A percentile compares a stretch with the other conserved stretches of the same genome.
Evolutionary conservation across 225 moss, liverwort and hornwort species (phyloP).

Genomic region (Anthoceros angustus): DNA sequence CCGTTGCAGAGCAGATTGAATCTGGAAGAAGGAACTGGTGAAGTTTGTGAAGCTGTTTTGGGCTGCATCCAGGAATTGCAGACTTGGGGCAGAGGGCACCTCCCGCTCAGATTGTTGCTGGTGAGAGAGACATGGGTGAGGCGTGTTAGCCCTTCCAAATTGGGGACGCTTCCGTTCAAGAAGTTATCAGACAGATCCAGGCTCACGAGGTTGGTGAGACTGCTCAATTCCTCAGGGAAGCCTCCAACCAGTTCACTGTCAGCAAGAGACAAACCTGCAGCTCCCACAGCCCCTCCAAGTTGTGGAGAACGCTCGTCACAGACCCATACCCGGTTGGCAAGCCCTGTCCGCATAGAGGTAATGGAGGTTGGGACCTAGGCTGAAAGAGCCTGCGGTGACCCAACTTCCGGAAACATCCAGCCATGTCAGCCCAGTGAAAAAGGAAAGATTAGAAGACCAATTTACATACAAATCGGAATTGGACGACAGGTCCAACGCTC

Average conservation of each 20-base stretch:
- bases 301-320: slow-evolving; percentile 7
- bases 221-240: slow-evolving; percentile 21
- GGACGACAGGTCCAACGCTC: not conserved
- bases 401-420: not conserved
- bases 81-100: slow-evolving; percentile 7
- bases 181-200: slow-evolving; percentile 33
- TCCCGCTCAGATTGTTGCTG: slow-evolving; percentile 24
- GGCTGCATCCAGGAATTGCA: not conserved
- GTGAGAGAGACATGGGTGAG: slow-evolving; percentile 21
- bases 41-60: not conserved
- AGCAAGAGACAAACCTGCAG: slow-evolving; percentile 29
- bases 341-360: not conserved
- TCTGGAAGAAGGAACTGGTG: not conserved
- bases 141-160: slow-evolving; percentile 16
- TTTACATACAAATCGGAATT: not conserved
- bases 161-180: slow-evolving; percentile 19
- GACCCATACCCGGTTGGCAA: not conserved
- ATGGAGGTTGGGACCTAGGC: not conserved
- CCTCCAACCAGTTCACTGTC: slow-evolving; percentile 16
- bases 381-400: not conserved
- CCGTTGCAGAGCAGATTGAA: not conserved
- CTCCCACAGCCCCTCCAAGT: slow-evolving; percentile 13
- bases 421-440: not conserved
- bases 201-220: slow-evolving; percentile 17
- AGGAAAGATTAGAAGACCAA: not conserved